Base-by-base conservation (phyloP, 2,329 filamentous ascomycete species). In the Scedosporium boydii region DNA sequence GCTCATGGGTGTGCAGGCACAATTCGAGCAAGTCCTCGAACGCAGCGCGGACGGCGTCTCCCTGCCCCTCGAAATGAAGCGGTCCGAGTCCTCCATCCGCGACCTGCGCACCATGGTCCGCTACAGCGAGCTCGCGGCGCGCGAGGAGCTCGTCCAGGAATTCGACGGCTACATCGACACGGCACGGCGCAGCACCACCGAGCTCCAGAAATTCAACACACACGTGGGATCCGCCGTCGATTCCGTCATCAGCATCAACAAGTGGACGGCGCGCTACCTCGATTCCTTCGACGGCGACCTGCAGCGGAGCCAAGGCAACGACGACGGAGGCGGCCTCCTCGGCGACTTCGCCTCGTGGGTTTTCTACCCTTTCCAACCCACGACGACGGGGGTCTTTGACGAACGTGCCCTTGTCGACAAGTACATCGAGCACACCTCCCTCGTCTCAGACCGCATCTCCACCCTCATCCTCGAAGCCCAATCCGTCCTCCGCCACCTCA, bases 41-140 rank as follows among this genome's bases (percentile, higher is more conserved):
- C 83, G 85, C 63, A 85, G 84, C 16, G 82, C 85, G 1, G 81
- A 86, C 23, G 84, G 86, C 1, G 83, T 87, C 1, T 85, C 84
- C 1, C 75, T 95, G 3, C 90, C 90, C 0, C 78, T 89, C 67
- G 88, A 91, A 67, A 92, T 95, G 86, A 93, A 91, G 75, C 82
- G 85, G 9, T 87, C 87, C 2, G 89, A 93, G 72, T 79, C 85
- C 2, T 86, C 87, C 1, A 86, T 95, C 42, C 83, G 90, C 48
- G 90, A 93, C 68, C 75, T 95, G 26, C 84, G 88, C 38, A 87
- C 85, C 27, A 80, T 92, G 55, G 88, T 96, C 41, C 81, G 84
- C 46, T 86, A 87, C 73, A 91, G 87, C 67, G 80, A 84, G 23
- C 77, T 95, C 0, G 83, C 85, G 27, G 84, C 83, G 48, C 84